Base-by-base conservation (phyloP, 2,329 filamentous ascomycete genomes). In the Microcera coccophila region DNA sequence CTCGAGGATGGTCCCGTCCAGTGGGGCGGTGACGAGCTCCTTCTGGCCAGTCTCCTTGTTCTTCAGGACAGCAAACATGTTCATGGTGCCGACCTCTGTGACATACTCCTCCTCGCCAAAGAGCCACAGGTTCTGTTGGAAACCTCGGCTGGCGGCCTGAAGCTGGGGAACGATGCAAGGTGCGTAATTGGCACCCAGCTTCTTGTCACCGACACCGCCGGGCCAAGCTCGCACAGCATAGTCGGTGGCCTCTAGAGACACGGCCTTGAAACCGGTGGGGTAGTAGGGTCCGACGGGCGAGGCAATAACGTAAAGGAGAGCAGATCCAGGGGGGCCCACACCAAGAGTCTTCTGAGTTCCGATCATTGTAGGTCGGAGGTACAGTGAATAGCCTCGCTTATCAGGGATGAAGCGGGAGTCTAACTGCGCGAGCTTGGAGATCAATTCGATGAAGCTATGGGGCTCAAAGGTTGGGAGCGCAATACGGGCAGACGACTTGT, bases 41-140 rank as follows among this genome's bases (percentile, higher is more conserved):
- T 90, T 91, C 71, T 90, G 79, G 7, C 91, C 93, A 11, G 89
- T 93, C 66, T 87, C 77, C 75, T 87, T 87, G 73, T 94, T 82
- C 71, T 82, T 82, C 57, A 97, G 70, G 32, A 86, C 90, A 22
- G 85, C 84, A 61, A 97, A 98, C 65, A 98, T 82, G 71, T 98
- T 98, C 93, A 98, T 98, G 44, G 93, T 97, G 60, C 93, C 93
- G 43, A 96, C 93, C 70, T 98, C 93, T 36, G 93, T 98, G 45
- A 97, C 84, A 61, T 85, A 95, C 66, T 97, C 89, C 68, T 97
- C 89, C 62, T 94, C 84, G 33, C 90, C 90, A 63, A 97, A 98
- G 22, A 98, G 74, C 93, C 93, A 98, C 41, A 98, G 77, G 70
- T 97, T 98, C 74, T 98, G 93, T 71, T 97, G 91, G 78, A 90